Base-by-base conservation (phyloP, 1,139 yeast species). In the Pichiaceae sp. region DNA sequence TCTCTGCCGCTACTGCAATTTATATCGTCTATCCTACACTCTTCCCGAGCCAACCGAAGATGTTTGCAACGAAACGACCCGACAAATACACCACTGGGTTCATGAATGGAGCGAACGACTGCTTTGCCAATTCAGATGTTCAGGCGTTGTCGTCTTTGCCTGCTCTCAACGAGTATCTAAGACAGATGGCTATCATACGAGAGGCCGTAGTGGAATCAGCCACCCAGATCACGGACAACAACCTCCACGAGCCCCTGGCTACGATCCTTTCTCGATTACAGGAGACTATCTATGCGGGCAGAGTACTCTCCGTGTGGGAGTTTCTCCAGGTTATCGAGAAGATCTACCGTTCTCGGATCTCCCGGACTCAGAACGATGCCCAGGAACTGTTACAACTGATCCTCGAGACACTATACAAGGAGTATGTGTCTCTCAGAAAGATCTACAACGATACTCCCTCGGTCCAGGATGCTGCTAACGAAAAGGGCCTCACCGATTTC, bases 351-450 rank as follows among this genome's bases (percentile, higher is more conserved):
- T 79, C 89, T 5, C 76, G 75, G 47, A 79, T 91, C 24, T 79
- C 95, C 2, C 64, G 87, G 25, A 74, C 75, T 31, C 98, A 91
- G 59, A 95, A 89, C 50, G 97, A 89, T 61, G 96, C 97, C 0
- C 97, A 91, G 48, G 98, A 91, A 52, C 67, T 91, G 43, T 72
- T 91, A 24, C 95, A 85, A 52, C 59, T 85, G 38, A 68, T 89
- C 27, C 63, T 87, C 32, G 95, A 89, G 51, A 80, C 93, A 0
- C 63, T 89, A 39, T 80, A 82, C 39, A 72, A 68, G 42, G 96
- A 89, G 53, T 69, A 74, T 47, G 54, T 64, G 11, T 60, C 63
- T 31, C 50, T 76, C 30, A 59, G 54, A 28, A 69, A 63, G 43
- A 64, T 57, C 42, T 57, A 58, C 47, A 36, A 24, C 4, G 17